Evolutionary conservation across 176 grass and related monocot genomes (phyloP), one percentile per base, ranked within the genome.

Genomic region (Cymbopogon citratus): DNA sequence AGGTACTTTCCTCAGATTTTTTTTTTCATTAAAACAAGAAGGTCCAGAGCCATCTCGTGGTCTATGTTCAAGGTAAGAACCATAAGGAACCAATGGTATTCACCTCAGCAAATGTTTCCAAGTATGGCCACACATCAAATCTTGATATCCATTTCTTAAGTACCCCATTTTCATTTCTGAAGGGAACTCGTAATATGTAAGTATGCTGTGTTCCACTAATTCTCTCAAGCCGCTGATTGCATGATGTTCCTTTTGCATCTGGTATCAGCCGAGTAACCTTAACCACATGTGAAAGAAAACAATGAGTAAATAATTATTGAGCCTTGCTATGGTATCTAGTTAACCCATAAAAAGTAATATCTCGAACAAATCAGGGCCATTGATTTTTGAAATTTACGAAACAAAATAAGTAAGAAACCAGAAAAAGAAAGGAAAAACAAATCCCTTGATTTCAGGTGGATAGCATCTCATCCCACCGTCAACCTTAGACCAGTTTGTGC

Each of bases 211-310:
- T 98, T 65, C 95, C 95, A 88, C 78, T 91, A 73, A 98, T 87
- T 83, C 88, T 94, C 85, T 98, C 92, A 63, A 98, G 90, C 51
- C 95, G 64, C 70, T 98, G 95, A 81, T 93, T 91, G 80, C 92
- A 94, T 52, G 90, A 86, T 81, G 95, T 98, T 26, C 95, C 95
- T 80, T 91, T 95, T 77, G 92, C 89, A 33, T 98, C 95, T 45
- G 95, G 95, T 89, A 95, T 94, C 66, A 98, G 57, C 77, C 95
- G 89, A 78, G 95, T 98, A 78, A 98, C 95, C 95, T 98, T 81
- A 34, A 83, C 8, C 52, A 77, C 38, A 73, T 85, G 75, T 67
- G 44, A 71, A 69, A 82, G 56, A 63, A 7, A 39, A 6, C 21
- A 78, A 83, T 51, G 23, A 80, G 51, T 12, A 60, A 51, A 85